Percentiles rank a stretch among this genome's conserved stretches.
These are phyloP conservation scores for Amorphotheca resinae DNA, from an alignment of 495 filamentous ascomycete genomes.

Conservation along the genomic window DNA sequence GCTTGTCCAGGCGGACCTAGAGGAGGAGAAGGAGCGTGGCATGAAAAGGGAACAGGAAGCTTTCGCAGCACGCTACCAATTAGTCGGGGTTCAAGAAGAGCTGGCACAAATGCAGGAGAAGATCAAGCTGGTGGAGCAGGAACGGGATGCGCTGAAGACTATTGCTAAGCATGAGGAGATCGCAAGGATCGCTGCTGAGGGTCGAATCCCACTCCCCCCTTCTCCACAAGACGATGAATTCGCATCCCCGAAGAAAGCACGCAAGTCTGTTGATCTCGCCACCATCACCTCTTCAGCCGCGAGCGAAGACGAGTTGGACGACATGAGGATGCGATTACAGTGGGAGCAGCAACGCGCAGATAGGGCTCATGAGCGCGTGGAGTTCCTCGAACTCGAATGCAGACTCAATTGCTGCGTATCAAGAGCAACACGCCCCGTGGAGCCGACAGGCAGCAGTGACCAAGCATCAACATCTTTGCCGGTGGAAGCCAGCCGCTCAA, in stretches of 20 bases:
- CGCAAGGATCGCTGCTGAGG: conserved; percentile 50
- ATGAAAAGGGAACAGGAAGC: conserved; percentile 57
- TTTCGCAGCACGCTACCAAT: conserved; percentile 59
- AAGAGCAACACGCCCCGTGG: conserved; percentile 7
- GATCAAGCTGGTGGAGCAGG: conserved; percentile 54
- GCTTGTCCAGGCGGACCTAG: conserved; percentile 26
- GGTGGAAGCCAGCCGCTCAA: too few relatives aligned
- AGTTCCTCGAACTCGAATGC: conserved; percentile 79
- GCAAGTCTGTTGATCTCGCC: conserved; percentile 24
- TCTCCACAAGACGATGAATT: conserved; percentile 32
- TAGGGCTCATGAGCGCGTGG: conserved; percentile 56
- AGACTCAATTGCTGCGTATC: conserved; percentile 60
- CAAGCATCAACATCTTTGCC: too few relatives aligned
- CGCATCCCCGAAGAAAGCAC: conserved; percentile 31
- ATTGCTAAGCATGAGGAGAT: conserved; percentile 46
- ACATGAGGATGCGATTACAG: conserved; percentile 47
- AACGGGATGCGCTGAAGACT: conserved; percentile 53
- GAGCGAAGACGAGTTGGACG: conserved; percentile 40
- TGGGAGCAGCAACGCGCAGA: conserved; percentile 53
- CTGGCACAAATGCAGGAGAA: conserved; percentile 50
- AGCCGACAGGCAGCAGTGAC: too few relatives aligned
- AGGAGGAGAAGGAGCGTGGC: conserved; percentile 35
- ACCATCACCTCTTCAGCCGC: conserved; percentile 31
- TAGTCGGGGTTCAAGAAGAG: conserved; percentile 65
- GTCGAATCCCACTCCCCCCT: conserved; percentile 43